These are phyloP conservation scores for Coffea humblotiana DNA, from an alignment of 305 asterid genomes.

Conservation along the genomic window DNA sequence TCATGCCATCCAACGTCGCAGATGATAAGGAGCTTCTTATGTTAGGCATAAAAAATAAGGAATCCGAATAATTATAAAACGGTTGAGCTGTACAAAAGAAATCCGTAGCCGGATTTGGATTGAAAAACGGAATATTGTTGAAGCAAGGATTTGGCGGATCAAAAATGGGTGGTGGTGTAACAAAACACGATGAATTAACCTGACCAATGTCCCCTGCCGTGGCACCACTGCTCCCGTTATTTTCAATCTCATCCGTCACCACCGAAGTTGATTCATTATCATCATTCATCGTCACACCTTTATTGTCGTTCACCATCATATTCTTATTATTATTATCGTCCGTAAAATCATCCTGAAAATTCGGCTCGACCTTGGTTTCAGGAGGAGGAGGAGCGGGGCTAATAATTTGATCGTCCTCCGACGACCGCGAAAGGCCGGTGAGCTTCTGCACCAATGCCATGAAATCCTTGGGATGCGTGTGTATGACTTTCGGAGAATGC, in stretches of 20 bases:
- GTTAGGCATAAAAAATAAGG: slow-evolving; percentile 27
- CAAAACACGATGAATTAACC: slow-evolving; percentile 23
- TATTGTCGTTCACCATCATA: neutral
- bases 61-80: slow-evolving; percentile 23
- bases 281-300: slow-evolving; percentile 5
- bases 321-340: slow-evolving; percentile 1
- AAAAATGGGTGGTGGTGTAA: slow-evolving; percentile 12
- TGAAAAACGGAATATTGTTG: slow-evolving; percentile 12
- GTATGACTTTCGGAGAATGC: slow-evolving; percentile 43
- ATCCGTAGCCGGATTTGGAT: slow-evolving; percentile 24
- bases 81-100: slow-evolving; percentile 23
- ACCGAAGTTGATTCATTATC: slow-evolving; percentile 34
- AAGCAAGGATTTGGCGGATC: slow-evolving; percentile 18
- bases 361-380: slow-evolving; percentile 5
- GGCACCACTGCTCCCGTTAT: slow-evolving; percentile 2
- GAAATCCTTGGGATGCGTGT: slow-evolving; percentile 39
- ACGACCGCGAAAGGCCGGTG: slow-evolving; percentile 34
- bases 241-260: slow-evolving; percentile 37
- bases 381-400: neutral
- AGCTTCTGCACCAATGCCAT: slow-evolving; percentile 49
- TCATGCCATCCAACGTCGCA: slow-evolving; percentile 29
- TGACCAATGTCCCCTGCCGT: slow-evolving; percentile 6
- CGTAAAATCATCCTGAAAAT: neutral
- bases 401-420: slow-evolving; percentile 10
- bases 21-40: slow-evolving; percentile 27